phyloP scores from a whole-genome alignment of 1,139 yeast species.

The Saccharomyces hybrid region DNA sequence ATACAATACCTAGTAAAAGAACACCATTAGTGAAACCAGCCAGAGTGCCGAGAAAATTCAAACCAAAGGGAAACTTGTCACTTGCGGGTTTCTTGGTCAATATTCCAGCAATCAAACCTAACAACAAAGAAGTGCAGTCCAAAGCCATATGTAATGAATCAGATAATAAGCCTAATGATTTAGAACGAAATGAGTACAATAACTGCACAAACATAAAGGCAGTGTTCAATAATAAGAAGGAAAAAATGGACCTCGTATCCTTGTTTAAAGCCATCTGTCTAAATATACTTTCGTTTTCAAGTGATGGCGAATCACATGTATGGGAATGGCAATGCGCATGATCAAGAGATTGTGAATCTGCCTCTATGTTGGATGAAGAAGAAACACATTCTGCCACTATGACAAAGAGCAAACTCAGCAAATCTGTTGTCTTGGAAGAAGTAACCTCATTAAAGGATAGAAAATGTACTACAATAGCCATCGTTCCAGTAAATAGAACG shows the following conservation, averaged over 20 bases:
- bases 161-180: constrained; percentile 81
- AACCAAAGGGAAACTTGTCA: constrained; percentile 76
- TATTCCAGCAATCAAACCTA: constrained; percentile 83
- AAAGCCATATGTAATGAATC: constrained; percentile 95
- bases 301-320: not conserved
- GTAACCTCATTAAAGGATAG: constrained; percentile 28
- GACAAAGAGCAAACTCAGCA: constrained; percentile 17
- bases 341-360: constrained; percentile 5
- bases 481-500: constrained; percentile 16
- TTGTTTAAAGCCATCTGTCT: constrained; percentile 47
- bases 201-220: constrained; percentile 92
- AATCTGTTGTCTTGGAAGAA: constrained; percentile 10
- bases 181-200: constrained; percentile 83
- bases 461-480: constrained; percentile 31
- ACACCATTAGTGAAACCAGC: constrained; percentile 96
- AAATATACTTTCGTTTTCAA: constrained; percentile 16
- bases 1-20: constrained; percentile 75
- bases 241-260: constrained; percentile 84
- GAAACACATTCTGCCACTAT: constrained; percentile 10
- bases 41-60: constrained; percentile 75
- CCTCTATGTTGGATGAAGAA: not conserved
- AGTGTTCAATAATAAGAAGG: constrained; percentile 74
- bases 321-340: constrained; percentile 7
- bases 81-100: constrained; percentile 52
- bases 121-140: constrained; percentile 82